A percentile compares a stretch with the other conserved stretches of the same genome.
These are phyloP conservation scores for Plantago major DNA, from an alignment of 257 asterid species.

Conservation along the genomic window DNA sequence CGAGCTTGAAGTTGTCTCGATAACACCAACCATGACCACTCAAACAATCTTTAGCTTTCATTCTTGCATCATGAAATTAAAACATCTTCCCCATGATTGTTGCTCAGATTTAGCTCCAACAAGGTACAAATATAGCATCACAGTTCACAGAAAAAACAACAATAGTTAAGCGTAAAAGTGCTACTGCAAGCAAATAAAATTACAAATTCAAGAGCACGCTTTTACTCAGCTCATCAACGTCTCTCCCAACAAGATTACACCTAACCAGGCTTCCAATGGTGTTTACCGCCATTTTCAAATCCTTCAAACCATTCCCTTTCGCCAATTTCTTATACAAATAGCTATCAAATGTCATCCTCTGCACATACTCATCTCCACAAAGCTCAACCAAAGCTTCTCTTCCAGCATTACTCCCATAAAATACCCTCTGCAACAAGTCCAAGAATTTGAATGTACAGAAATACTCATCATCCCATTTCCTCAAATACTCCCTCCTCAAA, in stretches of 20 bases:
- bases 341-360: slow-evolving; percentile 82
- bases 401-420: slow-evolving; percentile 68
- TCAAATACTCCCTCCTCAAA: slow-evolving; percentile 67
- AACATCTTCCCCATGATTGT: too few relatives aligned
- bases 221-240: slow-evolving; percentile 23
- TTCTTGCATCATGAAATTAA: too few relatives aligned
- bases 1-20: too few relatives aligned
- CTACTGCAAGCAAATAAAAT: not conserved
- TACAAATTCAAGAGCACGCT: slow-evolving; percentile 18
- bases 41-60: too few relatives aligned
- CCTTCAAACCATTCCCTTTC: slow-evolving; percentile 49
- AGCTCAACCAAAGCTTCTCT: slow-evolving; percentile 87
- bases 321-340: slow-evolving; percentile 70
- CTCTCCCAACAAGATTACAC: slow-evolving; percentile 51
- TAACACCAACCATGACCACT: too few relatives aligned
- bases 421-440: slow-evolving; percentile 63
- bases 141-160: too few relatives aligned
- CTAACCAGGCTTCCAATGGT: slow-evolving; percentile 67
- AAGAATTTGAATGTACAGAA: slow-evolving; percentile 55
- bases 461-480: slow-evolving; percentile 76
- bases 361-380: slow-evolving; percentile 78
- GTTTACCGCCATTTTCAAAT: slow-evolving; percentile 49
- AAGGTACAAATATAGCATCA: too few relatives aligned
- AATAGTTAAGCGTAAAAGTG: too few relatives aligned
- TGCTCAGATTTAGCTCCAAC: too few relatives aligned